These are phyloP conservation scores for Fomitopsis betulina DNA, from an alignment of 1,284 basidiomycete species.

Conservation along the genomic window DNA sequence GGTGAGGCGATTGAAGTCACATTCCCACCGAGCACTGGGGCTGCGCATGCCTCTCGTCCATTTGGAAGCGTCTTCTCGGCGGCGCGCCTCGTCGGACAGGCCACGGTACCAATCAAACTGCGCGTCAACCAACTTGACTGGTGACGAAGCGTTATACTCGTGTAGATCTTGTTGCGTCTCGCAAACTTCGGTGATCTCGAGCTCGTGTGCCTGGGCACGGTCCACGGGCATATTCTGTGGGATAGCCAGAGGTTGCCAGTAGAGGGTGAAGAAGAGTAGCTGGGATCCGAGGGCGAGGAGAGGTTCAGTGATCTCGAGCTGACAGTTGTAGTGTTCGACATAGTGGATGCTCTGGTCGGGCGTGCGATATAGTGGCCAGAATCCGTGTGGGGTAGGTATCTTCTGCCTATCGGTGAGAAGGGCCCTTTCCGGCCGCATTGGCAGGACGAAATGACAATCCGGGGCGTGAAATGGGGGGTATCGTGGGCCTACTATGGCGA, in stretches of 20 bases:
- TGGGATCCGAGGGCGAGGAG: constrained; percentile 55
- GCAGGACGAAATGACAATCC: constrained; percentile 52
- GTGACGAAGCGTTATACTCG: constrained; percentile 46
- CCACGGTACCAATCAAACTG: constrained; percentile 35
- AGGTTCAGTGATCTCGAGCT: constrained; percentile 39
- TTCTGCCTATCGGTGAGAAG: constrained; percentile 27
- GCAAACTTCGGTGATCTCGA: constrained; percentile 23
- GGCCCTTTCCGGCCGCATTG: constrained; percentile 29
- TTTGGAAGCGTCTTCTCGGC: constrained; percentile 21
- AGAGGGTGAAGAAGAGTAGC: constrained; percentile 56
- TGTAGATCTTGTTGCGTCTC: constrained; percentile 58
- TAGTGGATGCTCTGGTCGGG: constrained; percentile 18
- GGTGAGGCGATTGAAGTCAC: constrained; percentile 51
- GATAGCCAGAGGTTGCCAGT: constrained; percentile 46
- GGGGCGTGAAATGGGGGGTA: constrained; percentile 58
- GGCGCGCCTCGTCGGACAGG: constrained; percentile 18
- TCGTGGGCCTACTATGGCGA: constrained; percentile 38
- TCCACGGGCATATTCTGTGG: constrained; percentile 42
- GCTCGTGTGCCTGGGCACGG: constrained; percentile 36
- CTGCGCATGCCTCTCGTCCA: constrained; percentile 19
- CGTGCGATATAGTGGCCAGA: constrained; percentile 51
- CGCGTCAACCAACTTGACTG: constrained; percentile 26
- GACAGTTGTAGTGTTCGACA: constrained; percentile 37
- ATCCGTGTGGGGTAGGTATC: constrained; percentile 49
- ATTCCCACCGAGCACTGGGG: constrained; percentile 45